Percentiles rank a stretch among this genome's conserved stretches.
phyloP scores from a whole-genome alignment of 169 alveolate species.

The Eimeria falciformis region DNA sequence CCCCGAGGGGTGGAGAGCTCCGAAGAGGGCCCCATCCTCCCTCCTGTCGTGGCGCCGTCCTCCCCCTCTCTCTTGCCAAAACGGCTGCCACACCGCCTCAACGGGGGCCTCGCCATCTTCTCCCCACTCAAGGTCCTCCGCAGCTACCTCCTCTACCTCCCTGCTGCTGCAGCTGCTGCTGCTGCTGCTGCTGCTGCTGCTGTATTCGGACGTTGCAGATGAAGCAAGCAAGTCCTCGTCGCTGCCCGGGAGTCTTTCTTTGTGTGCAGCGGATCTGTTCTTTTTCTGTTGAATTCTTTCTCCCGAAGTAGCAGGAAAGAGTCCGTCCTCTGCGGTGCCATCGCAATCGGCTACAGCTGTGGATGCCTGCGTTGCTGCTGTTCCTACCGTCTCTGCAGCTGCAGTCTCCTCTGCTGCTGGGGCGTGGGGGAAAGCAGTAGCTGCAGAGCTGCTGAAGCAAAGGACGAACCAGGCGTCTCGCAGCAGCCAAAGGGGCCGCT shows the following conservation, averaged over 20 bases:
- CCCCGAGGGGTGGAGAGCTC: slow-evolving; percentile 2
- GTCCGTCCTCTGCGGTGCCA: too few species aligned
- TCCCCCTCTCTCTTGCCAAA: too few species aligned
- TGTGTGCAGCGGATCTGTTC: too few species aligned
- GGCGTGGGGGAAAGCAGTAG: background rate
- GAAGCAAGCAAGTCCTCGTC: too few species aligned
- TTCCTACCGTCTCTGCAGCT: background rate
- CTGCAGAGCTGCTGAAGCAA: background rate
- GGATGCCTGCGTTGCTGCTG: too few species aligned
- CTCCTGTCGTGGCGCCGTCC: background rate
- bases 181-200: slow-evolving; percentile 42
- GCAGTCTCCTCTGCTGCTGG: slow-evolving; percentile 14
- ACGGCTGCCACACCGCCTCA: too few species aligned
- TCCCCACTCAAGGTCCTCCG: background rate
- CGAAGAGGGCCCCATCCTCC: background rate
- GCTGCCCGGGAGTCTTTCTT: too few species aligned
- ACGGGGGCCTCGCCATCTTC: background rate
- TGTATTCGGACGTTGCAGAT: background rate
- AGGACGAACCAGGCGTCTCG: slow-evolving; percentile 66
- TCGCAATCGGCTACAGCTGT: too few species aligned
- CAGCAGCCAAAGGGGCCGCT: slow-evolving; percentile 37
- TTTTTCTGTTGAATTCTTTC: too few species aligned
- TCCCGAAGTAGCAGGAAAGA: too few species aligned
- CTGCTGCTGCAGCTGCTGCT: slow-evolving; percentile 27
- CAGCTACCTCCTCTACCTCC: background rate